Base-by-base conservation (phyloP, 2,329 filamentous ascomycete species). In the Colletotrichum graminicola region DNA sequence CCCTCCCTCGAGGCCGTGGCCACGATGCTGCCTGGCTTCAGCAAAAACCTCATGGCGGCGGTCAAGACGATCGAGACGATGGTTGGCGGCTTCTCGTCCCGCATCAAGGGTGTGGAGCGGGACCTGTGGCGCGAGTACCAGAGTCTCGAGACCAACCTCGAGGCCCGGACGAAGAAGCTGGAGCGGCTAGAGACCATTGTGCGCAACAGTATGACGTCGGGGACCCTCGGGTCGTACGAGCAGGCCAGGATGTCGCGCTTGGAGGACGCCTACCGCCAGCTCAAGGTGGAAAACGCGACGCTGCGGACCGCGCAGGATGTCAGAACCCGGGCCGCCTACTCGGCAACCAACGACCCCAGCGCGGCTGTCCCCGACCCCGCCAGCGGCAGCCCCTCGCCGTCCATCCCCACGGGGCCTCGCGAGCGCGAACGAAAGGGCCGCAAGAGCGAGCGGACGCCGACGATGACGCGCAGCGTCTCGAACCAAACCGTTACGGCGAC, bases 51-150 rank as follows among this genome's bases (percentile, higher is more conserved):
- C 34, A 82, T 98, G 54, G 89, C 91, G 1, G 95, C 95, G 0
- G 89, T 98, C 73, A 97, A 95, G 84, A 93, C 91, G 2, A 91
- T 98, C 66, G 96, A 98, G 84, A 86, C 87, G 23, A 90, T 97
- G 74, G 86, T 98, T 45, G 88, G 89, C 23, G 89, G 90, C 11
- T 97, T 97, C 84, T 92, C 93, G 77, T 86, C 87, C 49, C 92
- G 94, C 71, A 93, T 98, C 78, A 93, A 93, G 77, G 85, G 87
- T 8, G 91, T 98, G n/a, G 96, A 99, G 80, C 91, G 93, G 60
- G 93, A 97, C 72, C 83, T 98, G n/a, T 92, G 91, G 84, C 93
- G 94, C 73, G 95, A 98, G 77, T 98, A 98, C 77, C 93, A 97
- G 77, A 89, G 88, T 0, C 86, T 99, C 1, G 94, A 98, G 80